Evolutionary conservation across 1,284 basidiomycete species (phyloP), one percentile per base, ranked within the genome.

Genomic region (Rhodofomes roseus): DNA sequence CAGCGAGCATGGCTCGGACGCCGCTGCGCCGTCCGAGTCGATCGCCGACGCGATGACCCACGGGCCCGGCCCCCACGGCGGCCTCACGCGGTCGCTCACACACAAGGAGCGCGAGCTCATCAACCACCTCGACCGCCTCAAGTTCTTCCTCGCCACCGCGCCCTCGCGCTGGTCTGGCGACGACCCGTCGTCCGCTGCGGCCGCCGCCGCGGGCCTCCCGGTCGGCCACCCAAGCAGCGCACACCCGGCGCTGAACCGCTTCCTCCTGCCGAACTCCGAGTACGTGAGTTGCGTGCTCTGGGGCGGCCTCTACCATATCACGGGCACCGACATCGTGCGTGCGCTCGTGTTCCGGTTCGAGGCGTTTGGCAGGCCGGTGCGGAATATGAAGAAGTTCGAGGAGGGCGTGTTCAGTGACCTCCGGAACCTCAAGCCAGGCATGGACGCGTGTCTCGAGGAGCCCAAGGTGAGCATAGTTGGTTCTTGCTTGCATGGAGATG

Each of bases 351-450:
- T 95, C 73, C 84, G 93, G 22, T 94, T 95, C 73, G 90, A 93
- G 75, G 93, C 93, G 12, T 96, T 96, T 69, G 92, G 89, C 0
- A 77, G 90, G 8, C 89, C 90, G 1, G 89, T 92, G 36, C 77
- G 82, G 59, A 92, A 92, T 70, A 89, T 91, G 83, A 93, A 93
- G 75, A 95, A 95, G 73, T 95, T 95, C 66, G 93, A 96, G 73
- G 94, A 96, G 74, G 94, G 94, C 55, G 88, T 96, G 34, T 96
- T 96, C 72, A 91, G 88, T 57, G 94, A 96, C 74, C 79, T 96
- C 60, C 77, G 94, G 27, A 96, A 96, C 71, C 79, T 96, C 63
- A 96, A 96, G 75, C 93, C 93, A 0, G 95, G 95, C 12, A 82
- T 87, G 0, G 94, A 96, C 72, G 93, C 94, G 37, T 91, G 88